phyloP scores from a whole-genome alignment of 176 grass and related monocot genomes.

The Rhynchospora breviuscula region DNA sequence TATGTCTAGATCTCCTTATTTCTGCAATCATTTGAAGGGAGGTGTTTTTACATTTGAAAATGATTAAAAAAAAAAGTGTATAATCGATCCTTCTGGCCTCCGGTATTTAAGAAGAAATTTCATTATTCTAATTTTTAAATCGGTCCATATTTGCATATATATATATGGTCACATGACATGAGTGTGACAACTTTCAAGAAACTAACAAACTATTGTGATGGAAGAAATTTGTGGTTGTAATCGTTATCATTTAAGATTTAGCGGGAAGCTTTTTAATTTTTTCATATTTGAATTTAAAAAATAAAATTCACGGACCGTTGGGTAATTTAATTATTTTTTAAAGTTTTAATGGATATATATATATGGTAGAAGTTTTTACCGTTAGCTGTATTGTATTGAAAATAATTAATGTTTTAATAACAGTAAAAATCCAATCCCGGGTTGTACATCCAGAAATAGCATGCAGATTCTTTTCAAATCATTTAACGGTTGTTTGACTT shows the following conservation, averaged over 20 bases:
- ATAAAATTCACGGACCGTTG: neutral
- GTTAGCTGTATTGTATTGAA: neutral
- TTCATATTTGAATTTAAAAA: neutral
- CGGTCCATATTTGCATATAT: too few relatives aligned
- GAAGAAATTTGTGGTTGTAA: neutral
- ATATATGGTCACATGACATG: too few relatives aligned
- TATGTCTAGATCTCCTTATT: constrained; percentile 22
- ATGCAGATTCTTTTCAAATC: too few relatives aligned
- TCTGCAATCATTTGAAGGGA: constrained; percentile 29
- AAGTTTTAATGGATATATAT: neutral
- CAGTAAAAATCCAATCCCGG: too few relatives aligned
- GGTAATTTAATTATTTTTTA: neutral
- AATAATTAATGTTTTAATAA: neutral
- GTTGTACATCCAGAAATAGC: too few relatives aligned
- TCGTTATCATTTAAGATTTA: neutral
- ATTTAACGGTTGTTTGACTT: too few relatives aligned
- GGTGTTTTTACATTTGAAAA: neutral
- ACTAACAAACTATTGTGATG: neutral
- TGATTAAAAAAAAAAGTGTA: too few relatives aligned
- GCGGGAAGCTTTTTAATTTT: neutral
- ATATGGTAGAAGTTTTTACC: too few relatives aligned
- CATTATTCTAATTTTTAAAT: too few relatives aligned
- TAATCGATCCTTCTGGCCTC: too few relatives aligned
- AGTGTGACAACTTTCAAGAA: neutral
- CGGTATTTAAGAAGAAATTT: too few relatives aligned